Base-by-base conservation (phyloP, 495 filamentous ascomycete species). In the Tuber magnatum region DNA sequence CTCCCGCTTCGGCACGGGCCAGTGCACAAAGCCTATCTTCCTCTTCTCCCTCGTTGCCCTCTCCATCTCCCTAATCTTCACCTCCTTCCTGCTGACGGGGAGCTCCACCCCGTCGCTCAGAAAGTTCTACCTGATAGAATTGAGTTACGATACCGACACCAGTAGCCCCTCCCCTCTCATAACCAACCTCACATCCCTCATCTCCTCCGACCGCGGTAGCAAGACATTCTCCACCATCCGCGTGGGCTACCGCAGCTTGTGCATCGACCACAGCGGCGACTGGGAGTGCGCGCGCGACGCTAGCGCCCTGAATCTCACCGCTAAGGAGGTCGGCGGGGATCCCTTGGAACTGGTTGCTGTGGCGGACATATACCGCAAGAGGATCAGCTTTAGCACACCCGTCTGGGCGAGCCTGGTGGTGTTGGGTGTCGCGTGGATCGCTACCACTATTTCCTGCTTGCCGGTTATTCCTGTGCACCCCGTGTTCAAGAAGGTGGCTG, bases 51-150 rank as follows among this genome's bases (percentile, higher is more conserved):
- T 81, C 22, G 56, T 78, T 35, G 38, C 71, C 51, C 68, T 81
- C 20, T 79, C 80, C 7, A 78, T 81, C 70, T 81, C 79, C n/a
- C 74, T 85, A 83, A 65, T 81, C 84, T 61, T 84, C 84, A 61
- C 85, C 82, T 56, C 84, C 83, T 42, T 86, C 83, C 71, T 83
- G 84, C 68, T 81, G 20, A 72, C 76, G 14, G 80, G 80, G 68
- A 22, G 68, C 22, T 79, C 80, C 4, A 8, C 80, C 1, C n/a
- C 75, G 1, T 71, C 56, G 12, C 79, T 81, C 28, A 73, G 79
- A 1, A 81, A 81, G 35, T 81, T 81, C 73, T 81, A 81, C 76
- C 79, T 81, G 73, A 75, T 81, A 42, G 77, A 80, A 0, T 73
- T 81, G 68, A 68, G 42, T 40, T 81, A 81, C 73, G 73, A 78